A percentile compares a stretch with the other conserved stretches of the same genome.
These are phyloP conservation scores for Lenwebbia sp. DNA, from an alignment of 345 rosid species.

Conservation along the genomic window DNA sequence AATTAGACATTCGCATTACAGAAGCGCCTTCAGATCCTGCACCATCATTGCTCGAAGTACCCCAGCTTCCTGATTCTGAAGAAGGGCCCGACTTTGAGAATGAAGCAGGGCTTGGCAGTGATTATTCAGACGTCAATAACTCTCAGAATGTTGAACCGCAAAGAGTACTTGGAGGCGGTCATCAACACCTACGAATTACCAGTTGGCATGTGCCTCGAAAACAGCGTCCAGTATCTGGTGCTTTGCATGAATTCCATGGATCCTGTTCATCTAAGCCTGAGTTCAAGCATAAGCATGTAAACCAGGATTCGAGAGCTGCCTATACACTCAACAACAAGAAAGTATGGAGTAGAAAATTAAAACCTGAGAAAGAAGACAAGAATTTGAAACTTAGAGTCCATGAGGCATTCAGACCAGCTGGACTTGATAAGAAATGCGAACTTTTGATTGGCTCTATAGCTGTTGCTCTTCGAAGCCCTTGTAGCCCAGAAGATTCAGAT, in stretches of 20 bases:
- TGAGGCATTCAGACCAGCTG: conserved; percentile 30
- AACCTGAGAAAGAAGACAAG: conserved; percentile 33
- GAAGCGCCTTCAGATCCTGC: conserved; percentile 18
- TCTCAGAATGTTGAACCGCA: conserved; percentile 24
- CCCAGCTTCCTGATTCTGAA: conserved; percentile 16
- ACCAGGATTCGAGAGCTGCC: conserved; percentile 25
- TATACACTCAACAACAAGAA: conserved; percentile 31
- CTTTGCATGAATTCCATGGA: conserved; percentile 30
- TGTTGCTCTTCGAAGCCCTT: conserved; percentile 42
- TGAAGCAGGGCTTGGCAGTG: conserved; percentile 25
- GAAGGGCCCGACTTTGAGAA: conserved; percentile 33
- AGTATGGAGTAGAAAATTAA: conserved; percentile 71
- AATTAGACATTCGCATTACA: conserved; percentile 28
- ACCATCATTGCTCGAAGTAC: conserved; percentile 16
- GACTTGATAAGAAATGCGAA: conserved; percentile 35
- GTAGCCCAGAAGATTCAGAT: conserved; percentile 18
- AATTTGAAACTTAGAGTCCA: conserved; percentile 16
- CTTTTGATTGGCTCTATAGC: conserved; percentile 80
- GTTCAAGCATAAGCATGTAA: conserved; percentile 47
- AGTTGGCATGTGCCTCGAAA: conserved; percentile 27
- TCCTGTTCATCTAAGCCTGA: conserved; percentile 32
- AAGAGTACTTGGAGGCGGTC: background rate
- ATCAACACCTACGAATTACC: background rate
- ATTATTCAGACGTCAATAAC: conserved; percentile 15
- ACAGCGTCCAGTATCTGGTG: conserved; percentile 31